Evolutionary conservation across 768 basidiomycete genomes (phyloP), one percentile per base, ranked within the genome.

Genomic region (Hericium coralloides): DNA sequence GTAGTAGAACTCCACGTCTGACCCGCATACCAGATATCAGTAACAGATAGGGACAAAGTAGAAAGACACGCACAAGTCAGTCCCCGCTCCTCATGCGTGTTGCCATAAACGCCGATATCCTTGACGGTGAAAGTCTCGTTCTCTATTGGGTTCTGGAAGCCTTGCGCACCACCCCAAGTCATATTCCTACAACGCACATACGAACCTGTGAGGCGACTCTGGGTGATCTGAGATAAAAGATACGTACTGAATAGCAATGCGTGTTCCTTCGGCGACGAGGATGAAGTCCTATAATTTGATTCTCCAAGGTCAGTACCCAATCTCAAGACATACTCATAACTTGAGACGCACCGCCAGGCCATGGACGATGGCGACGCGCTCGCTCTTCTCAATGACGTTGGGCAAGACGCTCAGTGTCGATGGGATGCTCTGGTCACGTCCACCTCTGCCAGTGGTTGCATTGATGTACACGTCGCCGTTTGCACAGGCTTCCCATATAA

Each of bases 1-100:
- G 63, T 71, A 79, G 64, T 70, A 78, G 64, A 82, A 82, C 63
- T 83, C 81, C 49, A 82, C 76, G 60, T 78, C 81, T 82, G 50
- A n/a, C n/a, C n/a, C n/a, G n/a, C n/a, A n/a, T n/a, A n/a, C n/a
- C n/a, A n/a, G n/a, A n/a, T 25, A n/a, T 20, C n/a, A 53, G 2
- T 23, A 12, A 2, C 22, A 45, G 20, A 9, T 5, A 17, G 45
- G 25, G 5, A 2, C 2, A 22, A 4, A n/a, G 5, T 25, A 12
- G 25, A 41, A 14, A 8, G 10, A 8, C 9, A 61, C 70, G 47
- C 31, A 70, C 70, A 72, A 12, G 71, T 70, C 20, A 72, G 57
- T 15, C 60, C 60, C n/a, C 71, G 66, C 55, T 72, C 71, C 17
- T 59, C 60, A 53, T 71, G 70, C 62, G 66, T 63, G 55, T 63